Percentiles rank a stretch among this genome's conserved stretches.
phyloP scores from a whole-genome alignment of 2,329 filamentous ascomycete species.

The Fusarium sp. region DNA sequence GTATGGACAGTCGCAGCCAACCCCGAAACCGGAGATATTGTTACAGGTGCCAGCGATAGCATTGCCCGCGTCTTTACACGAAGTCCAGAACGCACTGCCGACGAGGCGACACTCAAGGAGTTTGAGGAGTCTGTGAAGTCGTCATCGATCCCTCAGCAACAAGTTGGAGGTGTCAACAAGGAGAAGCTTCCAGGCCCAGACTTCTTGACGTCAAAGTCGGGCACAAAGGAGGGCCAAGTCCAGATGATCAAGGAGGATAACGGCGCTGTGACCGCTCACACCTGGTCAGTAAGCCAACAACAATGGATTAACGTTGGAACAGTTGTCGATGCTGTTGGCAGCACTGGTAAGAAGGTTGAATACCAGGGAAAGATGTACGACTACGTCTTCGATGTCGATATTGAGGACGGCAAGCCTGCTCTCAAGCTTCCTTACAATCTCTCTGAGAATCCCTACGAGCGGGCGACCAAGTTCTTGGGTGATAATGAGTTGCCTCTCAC shows the following conservation, averaged over 20 bases:
- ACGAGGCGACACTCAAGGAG: slow-evolving; percentile 73
- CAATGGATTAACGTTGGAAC: slow-evolving; percentile 94
- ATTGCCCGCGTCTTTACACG: slow-evolving; percentile 87
- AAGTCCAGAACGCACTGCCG: slow-evolving; percentile 76
- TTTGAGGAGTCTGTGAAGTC: slow-evolving; percentile 87
- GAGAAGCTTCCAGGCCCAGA: slow-evolving; percentile 91
- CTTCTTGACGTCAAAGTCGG: slow-evolving; percentile 83
- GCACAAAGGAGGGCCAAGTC: slow-evolving; percentile 96
- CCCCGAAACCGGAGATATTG: slow-evolving; percentile 86
- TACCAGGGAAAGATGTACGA: slow-evolving; percentile 92
- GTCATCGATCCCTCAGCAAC: slow-evolving; percentile 89
- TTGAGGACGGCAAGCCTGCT: slow-evolving; percentile 92
- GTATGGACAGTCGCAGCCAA: slow-evolving; percentile 95
- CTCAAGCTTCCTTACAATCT: slow-evolving; percentile 95
- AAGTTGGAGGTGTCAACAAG: slow-evolving; percentile 87
- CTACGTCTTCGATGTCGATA: slow-evolving; percentile 96
- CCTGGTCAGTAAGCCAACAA: slow-evolving; percentile 80
- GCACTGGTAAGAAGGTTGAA: slow-evolving; percentile 80
- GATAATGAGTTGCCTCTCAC: slow-evolving; percentile 88
- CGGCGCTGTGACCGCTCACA: slow-evolving; percentile 86
- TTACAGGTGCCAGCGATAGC: slow-evolving; percentile 92
- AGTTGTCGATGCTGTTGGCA: slow-evolving; percentile 89
- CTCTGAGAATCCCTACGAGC: slow-evolving; percentile 91
- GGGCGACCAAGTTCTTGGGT: slow-evolving; percentile 89
- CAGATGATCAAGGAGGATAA: slow-evolving; percentile 89